Base-by-base conservation (phyloP, 495 filamentous ascomycete genomes). In the Umbilicaria muhlenbergii region DNA sequence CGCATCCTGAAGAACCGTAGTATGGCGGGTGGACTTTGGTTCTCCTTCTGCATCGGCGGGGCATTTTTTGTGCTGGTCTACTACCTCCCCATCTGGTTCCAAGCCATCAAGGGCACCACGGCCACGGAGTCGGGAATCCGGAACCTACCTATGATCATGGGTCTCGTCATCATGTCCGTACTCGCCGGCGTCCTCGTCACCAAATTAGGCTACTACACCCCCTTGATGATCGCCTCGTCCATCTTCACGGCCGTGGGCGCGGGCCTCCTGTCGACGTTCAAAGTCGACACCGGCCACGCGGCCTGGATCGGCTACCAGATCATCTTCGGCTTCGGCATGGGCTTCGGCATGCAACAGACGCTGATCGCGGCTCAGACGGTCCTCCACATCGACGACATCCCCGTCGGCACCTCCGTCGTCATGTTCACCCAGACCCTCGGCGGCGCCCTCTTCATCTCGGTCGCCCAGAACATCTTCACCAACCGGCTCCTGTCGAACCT, bases 81-180 rank as follows among this genome's bases (percentile, higher is more conserved):
- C 42, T 80, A 81, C 66, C 60, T 93, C 15, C 86, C 87, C 0
- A 80, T 89, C 50, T 94, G 81, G 80, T 92, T 94, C 68, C 87
- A 94, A 53, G 75, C 83, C 5, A 77, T 94, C 57, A 80, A 87
- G 56, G 73, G 69, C 39, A 74, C 72, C 0, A 65, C 65, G 0
- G 80, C 86, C 11, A 71, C 76, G 11, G 63, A 73, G 32, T 86
- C 81, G 0, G 87, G 87, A 16, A 80, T 92, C 55, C 74, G 75
- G 58, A 83, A 78, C 47, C 61, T 94, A 11, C 86, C 86, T 0
- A 67, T 83, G 58, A 71, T 93, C 15, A 65, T 89, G 15, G 55
- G 60, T 3, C 58, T 77, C 3, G 75, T 83, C 13, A 38, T 88
- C 15, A 52, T 69, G 34, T 75, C 75, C 2, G 66, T 92, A 12